Percentiles rank a stretch among this genome's conserved stretches.
Evolutionary conservation across 129 eudicot genomes (phyloP).

Genomic region (Ambrosia trifida): DNA sequence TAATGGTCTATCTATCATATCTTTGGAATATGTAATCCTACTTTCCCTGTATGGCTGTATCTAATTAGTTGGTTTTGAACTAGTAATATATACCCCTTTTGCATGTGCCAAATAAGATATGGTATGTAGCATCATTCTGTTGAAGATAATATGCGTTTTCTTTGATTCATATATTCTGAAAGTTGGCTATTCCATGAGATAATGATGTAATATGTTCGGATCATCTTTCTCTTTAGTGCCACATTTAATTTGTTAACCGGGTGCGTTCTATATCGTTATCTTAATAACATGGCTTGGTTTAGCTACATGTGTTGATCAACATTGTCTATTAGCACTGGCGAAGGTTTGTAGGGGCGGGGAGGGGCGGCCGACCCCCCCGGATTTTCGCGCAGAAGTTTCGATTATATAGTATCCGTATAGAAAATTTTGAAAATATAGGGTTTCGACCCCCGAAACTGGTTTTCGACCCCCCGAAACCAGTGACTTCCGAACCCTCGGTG

Average conservation of each 20-base stretch:
- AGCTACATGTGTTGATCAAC: too few relatives aligned
- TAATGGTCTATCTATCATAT: neutral
- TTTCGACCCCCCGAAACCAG: too few relatives aligned
- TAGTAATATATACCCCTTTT: conserved; percentile 5
- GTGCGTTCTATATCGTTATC: conserved; percentile 2
- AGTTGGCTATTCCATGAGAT: neutral
- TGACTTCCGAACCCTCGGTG: too few relatives aligned
- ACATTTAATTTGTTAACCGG: neutral
- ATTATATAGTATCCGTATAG: too few relatives aligned
- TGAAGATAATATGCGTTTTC: conserved; percentile 16
- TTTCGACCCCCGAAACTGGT: too few relatives aligned
- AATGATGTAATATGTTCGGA: conserved; percentile 20
- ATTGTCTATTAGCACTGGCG: too few relatives aligned
- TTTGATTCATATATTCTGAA: conserved; percentile 13
- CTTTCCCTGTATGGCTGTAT: too few relatives aligned
- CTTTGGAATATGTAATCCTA: conserved; percentile 16
- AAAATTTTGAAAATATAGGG: too few relatives aligned
- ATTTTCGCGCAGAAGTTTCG: too few relatives aligned
- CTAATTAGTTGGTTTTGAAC: conserved; percentile 18
- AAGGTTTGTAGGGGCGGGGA: too few relatives aligned
- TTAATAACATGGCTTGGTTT: neutral
- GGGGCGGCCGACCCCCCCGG: too few relatives aligned
- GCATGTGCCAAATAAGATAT: neutral
- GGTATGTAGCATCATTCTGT: conserved; percentile 4
- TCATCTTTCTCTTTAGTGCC: conserved; percentile 16